Evolutionary conservation across 192 early-diverging fungal genomes (phyloP), one percentile per base, ranked within the genome.

Genomic region (Gryganskiella cystojenkinii): DNA sequence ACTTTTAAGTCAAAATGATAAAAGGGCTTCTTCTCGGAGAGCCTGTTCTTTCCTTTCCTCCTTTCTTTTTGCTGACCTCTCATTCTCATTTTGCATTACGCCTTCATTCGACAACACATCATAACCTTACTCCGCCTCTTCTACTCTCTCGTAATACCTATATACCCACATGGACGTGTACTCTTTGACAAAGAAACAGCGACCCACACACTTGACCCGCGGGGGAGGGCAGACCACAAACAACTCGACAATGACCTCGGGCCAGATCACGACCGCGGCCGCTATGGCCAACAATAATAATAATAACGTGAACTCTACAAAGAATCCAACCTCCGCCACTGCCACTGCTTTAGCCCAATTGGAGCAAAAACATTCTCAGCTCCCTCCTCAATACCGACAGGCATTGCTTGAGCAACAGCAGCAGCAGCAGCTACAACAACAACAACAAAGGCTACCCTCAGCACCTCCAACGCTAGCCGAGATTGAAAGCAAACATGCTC

Each of bases 151-250:
- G 44, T 25, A 20, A 22, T 27, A 22, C 25, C 22, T 44, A 5
- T 30, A 8, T 35, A 10, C 28, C 27, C 53, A n/a, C 51, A 78
- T 78, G 74, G 74, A 78, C 61, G 61, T 78, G 14, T 78, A 78
- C 46, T 57, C 65, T 22, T 61, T 78, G 20, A 78, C 74, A 25
- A 78, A 64, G 56, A 78, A 78, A 49, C 74, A 78, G 52, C 65
- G 74, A 20, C 74, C 74, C 30, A 69, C 74, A 9, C 74, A 78
- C 55, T 50, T 78, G n/a, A 78, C 74, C 27, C 67, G 67, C 42
- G 74, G 53, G 27, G 57, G 69, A 69, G 22, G 68, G 3, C 50
- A 47, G 28, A 28, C 58, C 33, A 22, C 27, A 17, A 27, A 11
- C 50, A 45, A 44, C 14, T 25, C 51, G n/a, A 19, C 59, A 31